A percentile compares a stretch with the other conserved stretches of the same genome.
Conservation (phyloP, 208 protist species). For the Tritrichomonas musculus region DNA sequence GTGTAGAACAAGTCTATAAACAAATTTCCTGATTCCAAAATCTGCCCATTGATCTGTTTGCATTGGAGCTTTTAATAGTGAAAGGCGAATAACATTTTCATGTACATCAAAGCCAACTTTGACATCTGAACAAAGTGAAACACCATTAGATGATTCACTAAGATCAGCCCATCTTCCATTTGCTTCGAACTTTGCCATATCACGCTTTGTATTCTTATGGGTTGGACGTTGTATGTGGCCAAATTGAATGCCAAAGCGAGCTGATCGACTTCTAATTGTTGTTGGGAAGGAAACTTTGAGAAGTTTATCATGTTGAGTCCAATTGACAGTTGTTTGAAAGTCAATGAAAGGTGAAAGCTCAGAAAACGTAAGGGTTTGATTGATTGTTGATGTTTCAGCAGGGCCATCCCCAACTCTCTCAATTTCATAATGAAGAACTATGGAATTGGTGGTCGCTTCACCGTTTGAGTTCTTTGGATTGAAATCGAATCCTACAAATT, state of each 20-base stretch:
- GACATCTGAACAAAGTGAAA: background rate
- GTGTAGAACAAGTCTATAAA: background rate
- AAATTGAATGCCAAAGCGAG: background rate
- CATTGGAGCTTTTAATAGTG: background rate
- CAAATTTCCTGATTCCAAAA: background rate
- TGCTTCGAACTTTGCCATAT: background rate
- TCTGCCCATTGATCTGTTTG: conserved; percentile 28
- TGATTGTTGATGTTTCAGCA: background rate
- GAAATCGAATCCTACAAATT: background rate
- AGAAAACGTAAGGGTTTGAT: background rate
- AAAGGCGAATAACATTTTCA: background rate
- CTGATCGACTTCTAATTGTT: background rate
- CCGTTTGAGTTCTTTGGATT: too few relatives aligned
- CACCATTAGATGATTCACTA: background rate
- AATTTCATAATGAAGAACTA: background rate
- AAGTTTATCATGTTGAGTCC: conserved; percentile 29
- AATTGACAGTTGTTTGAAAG: background rate
- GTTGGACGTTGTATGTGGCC: background rate
- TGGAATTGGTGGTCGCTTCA: too few relatives aligned
- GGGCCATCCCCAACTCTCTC: background rate
- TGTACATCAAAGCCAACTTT: background rate
- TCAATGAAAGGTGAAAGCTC: background rate
- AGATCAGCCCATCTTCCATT: conserved; percentile 3
- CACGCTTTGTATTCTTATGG: background rate
- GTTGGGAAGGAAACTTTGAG: background rate